Base-by-base conservation (phyloP, 2,329 filamentous ascomycete species). In the Trichoderma oligosporum region DNA sequence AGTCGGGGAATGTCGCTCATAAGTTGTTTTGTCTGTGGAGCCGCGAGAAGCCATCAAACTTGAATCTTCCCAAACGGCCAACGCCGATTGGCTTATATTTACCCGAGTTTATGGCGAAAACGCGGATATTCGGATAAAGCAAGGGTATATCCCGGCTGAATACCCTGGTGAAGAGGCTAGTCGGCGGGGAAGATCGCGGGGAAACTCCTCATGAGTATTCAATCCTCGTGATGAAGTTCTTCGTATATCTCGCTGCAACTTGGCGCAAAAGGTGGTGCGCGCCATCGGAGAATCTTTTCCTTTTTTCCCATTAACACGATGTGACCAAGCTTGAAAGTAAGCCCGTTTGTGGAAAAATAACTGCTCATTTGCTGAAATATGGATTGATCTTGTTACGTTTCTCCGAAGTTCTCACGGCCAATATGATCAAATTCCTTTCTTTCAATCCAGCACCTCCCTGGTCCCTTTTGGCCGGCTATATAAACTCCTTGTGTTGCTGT, bases 161-260 rank as follows among this genome's bases (percentile, higher is more conserved):
- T 6, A 22, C n/a, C 20, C 39, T 20, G 18, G 22, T 8, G 11
- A 2, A 5, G 24, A 5, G 22, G 11, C 41, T 22, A 35, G 38
- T 55, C n/a, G 31, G 52, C 31, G 52, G 52, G 52, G 52, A 46
- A n/a, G 29, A 46, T 55, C 24, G 52, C 52, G 52, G 52, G 52
- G 52, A 55, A 46, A 46, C 52, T 55, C 39, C 38, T 45, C 42
- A 39, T n/a, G n/a, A 38, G 38, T 20, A 27, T 27, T 7, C 22
- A 25, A 46, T 46, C 31, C 52, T 55, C 52, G 52, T 55, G 52
- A 55, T 55, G 9, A 25, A 25, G 29, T 22, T 22, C n/a, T n/a
- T n/a, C n/a, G n/a, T n/a, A n/a, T 31, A 11, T 11, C 27, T 31
- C 27, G 27, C 27, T 31, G 27, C 27, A 31, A 11, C 27, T n/a